A percentile compares a stretch with the other conserved stretches of the same genome.
Conservation (phyloP, 2,329 filamentous ascomycete genomes). For the Aspergillus texensis region DNA sequence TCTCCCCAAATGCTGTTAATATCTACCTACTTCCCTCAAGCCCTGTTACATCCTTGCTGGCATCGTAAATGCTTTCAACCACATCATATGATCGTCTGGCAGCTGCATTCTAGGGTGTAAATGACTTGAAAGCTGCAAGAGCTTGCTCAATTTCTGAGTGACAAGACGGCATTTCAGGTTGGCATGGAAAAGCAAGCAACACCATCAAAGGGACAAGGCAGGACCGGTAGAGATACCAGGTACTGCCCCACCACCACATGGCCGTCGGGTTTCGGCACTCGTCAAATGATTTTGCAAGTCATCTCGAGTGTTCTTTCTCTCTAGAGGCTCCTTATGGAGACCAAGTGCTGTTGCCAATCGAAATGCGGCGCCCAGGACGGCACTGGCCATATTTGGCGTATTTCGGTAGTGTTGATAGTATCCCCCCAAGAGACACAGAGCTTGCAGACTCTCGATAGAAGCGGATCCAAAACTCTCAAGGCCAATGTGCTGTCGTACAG, state of each 20-base stretch:
- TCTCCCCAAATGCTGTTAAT: background rate
- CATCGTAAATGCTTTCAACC: background rate
- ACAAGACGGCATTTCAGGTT: background rate
- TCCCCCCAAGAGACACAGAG: constrained; percentile 20
- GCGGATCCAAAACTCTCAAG: constrained; percentile 18
- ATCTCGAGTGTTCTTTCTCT: background rate
- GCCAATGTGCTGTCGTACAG: constrained; percentile 3
- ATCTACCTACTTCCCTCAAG: background rate
- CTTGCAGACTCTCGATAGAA: constrained; percentile 21
- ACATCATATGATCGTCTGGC: background rate
- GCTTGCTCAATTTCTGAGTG: background rate
- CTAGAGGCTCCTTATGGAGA: constrained; percentile 10
- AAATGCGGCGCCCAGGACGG: constrained; percentile 21
- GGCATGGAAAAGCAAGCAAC: background rate
- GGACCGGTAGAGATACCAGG: constrained; percentile 15
- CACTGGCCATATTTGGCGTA: constrained; percentile 21
- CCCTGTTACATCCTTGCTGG: background rate
- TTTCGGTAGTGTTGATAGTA: constrained; percentile 22
- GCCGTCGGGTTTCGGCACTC: constrained; percentile 3
- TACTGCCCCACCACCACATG: constrained; percentile 15
- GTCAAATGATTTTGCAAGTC: background rate
- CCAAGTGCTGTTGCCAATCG: constrained; percentile 21
- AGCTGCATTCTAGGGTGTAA: background rate
- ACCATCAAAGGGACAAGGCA: constrained; percentile 11
- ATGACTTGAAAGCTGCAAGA: background rate